Conservation (phyloP, 768 basidiomycete genomes). For the Rhodotorula kratochvilovae region DNA sequence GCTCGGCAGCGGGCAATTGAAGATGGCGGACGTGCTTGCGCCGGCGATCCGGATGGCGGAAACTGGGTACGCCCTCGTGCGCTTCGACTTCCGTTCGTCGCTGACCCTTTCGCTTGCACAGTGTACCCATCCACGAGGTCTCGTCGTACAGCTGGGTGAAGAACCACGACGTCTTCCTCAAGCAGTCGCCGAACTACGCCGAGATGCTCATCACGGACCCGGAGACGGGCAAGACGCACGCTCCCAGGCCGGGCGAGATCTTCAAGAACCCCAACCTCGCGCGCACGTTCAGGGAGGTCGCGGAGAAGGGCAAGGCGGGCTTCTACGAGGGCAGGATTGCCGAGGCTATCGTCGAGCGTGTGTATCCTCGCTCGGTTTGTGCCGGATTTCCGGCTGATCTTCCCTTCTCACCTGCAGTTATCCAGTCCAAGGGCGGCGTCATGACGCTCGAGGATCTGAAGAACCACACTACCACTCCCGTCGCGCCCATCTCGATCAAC, state of each 20-base stretch:
- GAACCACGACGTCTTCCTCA: conserved; percentile 40
- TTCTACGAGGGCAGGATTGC: conserved; percentile 92
- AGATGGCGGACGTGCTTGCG: conserved; percentile 65
- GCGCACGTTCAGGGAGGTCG: conserved; percentile 73
- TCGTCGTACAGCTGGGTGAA: conserved; percentile 58
- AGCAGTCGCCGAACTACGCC: conserved; percentile 62
- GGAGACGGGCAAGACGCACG: conserved; percentile 49
- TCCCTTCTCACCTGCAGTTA: conserved; percentile 49
- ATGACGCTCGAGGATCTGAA: conserved; percentile 93
- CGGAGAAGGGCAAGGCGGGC: conserved; percentile 76
- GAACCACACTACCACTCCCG: conserved; percentile 68
- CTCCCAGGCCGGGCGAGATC: conserved; percentile 73
- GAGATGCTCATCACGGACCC: conserved; percentile 78
- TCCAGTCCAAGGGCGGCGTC: conserved; percentile 79
- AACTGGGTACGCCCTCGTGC: conserved; percentile 61
- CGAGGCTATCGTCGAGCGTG: conserved; percentile 71
- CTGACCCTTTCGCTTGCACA: conserved; percentile 44
- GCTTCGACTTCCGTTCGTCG: neutral
- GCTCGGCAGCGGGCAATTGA: conserved; percentile 71
- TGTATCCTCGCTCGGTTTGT: conserved; percentile 6
- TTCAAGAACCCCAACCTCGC: conserved; percentile 63
- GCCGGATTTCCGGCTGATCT: neutral
- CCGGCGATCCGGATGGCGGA: conserved; percentile 90
- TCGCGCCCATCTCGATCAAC: conserved; percentile 87
- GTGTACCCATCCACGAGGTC: conserved; percentile 82